Evolutionary conservation across 768 basidiomycete genomes (phyloP), one percentile per base, ranked within the genome.

Genomic region (Mycena maculata): DNA sequence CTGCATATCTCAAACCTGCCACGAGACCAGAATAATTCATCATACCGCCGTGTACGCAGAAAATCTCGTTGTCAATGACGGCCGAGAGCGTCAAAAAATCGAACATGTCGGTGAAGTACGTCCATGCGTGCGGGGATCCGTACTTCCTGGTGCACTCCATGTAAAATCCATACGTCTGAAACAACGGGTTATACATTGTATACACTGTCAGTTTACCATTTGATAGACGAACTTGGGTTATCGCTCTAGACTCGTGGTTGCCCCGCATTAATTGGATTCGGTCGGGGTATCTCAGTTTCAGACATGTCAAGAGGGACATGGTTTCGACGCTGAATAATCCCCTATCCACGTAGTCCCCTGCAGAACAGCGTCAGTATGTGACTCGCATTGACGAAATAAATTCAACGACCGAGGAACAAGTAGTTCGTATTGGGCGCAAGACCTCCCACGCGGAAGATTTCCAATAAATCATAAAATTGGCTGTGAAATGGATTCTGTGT

Each of bases 71-170:
- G 81, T 99, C 98, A 73, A 99, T 98, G 67, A 99, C 98, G 62
- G 97, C 96, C 36, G 94, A 96, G 61, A 99, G 84, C 13, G 98
- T 99, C 72, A 99, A 81, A 83, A 96, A 99, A 83, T 99, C 98
- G 79, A 99, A 99, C 97, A 99, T 98, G 81, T 99, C 98, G 65
- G 98, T 99, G 76, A 99, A 99, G 79, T 99, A 98, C 28, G 95
- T 96, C 98, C 98, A 99, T 36, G 98, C 97, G 73, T 93, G 92
- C 33, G 96, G 90, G 2, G 94, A 92, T 60, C 96, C 96, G 73
- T 99, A 99, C 81, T 99, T 99, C 45, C 96, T 88, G 23, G 96
- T 90, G 75, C 98, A 99, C 85, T 99, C 98, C 41, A 94, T 93
- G 80, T 99, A 99, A 83, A 99, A 99, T 13, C 98, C 98, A 75